phyloP scores from a whole-genome alignment of 1,284 basidiomycete genomes.

The Laetiporus sulphureus region DNA sequence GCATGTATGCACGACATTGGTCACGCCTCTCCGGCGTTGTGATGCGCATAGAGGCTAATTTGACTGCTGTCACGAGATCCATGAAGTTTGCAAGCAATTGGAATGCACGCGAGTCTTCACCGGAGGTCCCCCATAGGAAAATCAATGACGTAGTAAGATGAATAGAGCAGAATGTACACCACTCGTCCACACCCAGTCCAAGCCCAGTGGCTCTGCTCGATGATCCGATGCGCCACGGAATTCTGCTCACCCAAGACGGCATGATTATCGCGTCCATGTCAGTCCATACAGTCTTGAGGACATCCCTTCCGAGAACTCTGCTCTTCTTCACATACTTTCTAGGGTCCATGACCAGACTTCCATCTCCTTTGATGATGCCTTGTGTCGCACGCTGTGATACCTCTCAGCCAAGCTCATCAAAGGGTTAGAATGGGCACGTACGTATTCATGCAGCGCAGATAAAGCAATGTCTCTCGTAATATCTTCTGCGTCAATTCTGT shows the following conservation, averaged over 20 bases:
- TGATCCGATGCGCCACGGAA: background rate
- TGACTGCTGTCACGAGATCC: constrained; percentile 28
- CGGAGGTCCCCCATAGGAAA: background rate
- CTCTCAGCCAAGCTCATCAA: background rate
- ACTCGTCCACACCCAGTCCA: constrained; percentile 1
- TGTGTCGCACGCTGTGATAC: background rate
- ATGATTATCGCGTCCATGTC: background rate
- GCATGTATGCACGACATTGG: background rate
- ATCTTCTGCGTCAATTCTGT: background rate
- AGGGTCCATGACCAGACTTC: background rate
- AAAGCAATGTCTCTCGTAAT: background rate
- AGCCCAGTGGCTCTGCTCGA: background rate
- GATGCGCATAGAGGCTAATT: constrained; percentile 20
- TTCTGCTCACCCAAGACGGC: background rate
- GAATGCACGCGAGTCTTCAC: background rate
- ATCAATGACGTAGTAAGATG: constrained; percentile 1
- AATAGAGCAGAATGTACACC: constrained; percentile 1
- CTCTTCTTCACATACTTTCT: background rate
- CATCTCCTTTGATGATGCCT: background rate
- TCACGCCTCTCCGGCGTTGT: constrained; percentile 9
- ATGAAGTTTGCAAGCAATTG: constrained; percentile 30
- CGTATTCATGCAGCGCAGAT: background rate
- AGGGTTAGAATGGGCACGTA: background rate
- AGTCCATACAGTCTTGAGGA: background rate
- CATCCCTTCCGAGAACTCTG: background rate